Evolutionary conservation across 2,329 filamentous ascomycete genomes (phyloP).

Genomic region (Trichoderma brevicompactum): DNA sequence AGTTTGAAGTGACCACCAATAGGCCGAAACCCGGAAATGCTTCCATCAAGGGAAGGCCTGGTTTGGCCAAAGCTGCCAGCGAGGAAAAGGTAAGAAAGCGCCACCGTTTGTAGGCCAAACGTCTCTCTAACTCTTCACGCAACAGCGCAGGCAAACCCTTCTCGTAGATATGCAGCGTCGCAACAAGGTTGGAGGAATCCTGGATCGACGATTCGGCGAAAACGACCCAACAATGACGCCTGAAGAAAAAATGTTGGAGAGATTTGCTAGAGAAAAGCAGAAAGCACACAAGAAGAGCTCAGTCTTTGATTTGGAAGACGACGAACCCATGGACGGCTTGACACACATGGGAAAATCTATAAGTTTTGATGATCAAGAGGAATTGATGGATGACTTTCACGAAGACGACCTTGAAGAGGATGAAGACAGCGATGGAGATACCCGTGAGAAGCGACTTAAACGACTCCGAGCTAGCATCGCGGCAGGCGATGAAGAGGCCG

Average conservation of each 20-base stretch:
- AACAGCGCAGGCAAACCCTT: constrained; percentile 75
- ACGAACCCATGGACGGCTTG: constrained; percentile 66
- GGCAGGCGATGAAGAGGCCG: constrained; percentile 53
- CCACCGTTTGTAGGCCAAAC: neutral
- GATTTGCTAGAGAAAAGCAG: constrained; percentile 89
- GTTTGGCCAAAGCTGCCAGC: constrained; percentile 80
- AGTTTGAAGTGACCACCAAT: constrained; percentile 81
- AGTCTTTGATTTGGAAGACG: constrained; percentile 84
- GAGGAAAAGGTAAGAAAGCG: constrained; percentile 72
- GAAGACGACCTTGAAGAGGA: constrained; percentile 71
- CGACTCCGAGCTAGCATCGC: constrained; percentile 54
- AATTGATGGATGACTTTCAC: constrained; percentile 73
- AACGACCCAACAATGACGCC: constrained; percentile 92
- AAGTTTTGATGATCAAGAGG: constrained; percentile 58
- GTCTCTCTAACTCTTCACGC: constrained; percentile 29
- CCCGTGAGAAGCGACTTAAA: constrained; percentile 61
- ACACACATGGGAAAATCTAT: constrained; percentile 85
- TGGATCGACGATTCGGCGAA: constrained; percentile 94
- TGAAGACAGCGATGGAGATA: constrained; percentile 61
- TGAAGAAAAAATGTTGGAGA: constrained; percentile 88
- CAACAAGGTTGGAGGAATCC: constrained; percentile 88
- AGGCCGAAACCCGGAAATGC: constrained; percentile 57
- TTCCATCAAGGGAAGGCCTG: constrained; percentile 72
- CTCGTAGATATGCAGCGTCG: constrained; percentile 87
- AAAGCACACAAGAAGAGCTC: constrained; percentile 74